phyloP scores from a whole-genome alignment of 2,329 filamentous ascomycete genomes.

The Chaetomiaceae sp. region DNA sequence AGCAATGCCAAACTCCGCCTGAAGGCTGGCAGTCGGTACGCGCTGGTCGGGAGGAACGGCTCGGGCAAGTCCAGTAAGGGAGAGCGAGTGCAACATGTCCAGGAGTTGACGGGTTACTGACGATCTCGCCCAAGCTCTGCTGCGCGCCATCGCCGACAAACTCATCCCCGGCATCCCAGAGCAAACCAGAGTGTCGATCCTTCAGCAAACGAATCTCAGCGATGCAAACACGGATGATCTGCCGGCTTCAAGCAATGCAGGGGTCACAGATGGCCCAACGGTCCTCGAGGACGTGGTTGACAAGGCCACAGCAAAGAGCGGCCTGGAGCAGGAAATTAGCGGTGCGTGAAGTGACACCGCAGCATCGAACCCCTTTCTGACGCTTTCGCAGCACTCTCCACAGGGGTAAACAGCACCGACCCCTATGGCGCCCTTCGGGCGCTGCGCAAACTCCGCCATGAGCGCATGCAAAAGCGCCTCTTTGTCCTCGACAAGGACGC shows the following conservation, averaged over 20 bases:
- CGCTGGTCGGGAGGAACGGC: constrained; percentile 74
- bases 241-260: not conserved
- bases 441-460: constrained; percentile 58
- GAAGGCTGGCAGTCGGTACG: constrained; percentile 71
- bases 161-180: constrained; percentile 72
- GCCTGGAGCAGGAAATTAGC: constrained; percentile 57
- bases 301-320: constrained; percentile 51
- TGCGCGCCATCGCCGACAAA: constrained; percentile 72
- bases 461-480: constrained; percentile 57
- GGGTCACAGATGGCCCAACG: constrained; percentile 27
- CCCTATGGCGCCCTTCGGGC: constrained; percentile 55
- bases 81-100: not conserved
- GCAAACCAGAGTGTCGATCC: constrained; percentile 58
- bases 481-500: constrained; percentile 71
- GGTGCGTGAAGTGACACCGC: constrained; percentile 35
- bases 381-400: constrained; percentile 47
- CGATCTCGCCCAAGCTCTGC: constrained; percentile 49
- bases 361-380: not conserved
- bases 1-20: constrained; percentile 65
- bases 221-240: constrained; percentile 30
- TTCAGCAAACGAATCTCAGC: constrained; percentile 60
- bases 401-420: constrained; percentile 56
- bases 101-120: not conserved
- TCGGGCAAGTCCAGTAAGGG: constrained; percentile 72
- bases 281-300: constrained; percentile 68